phyloP scores from a whole-genome alignment of 169 alveolate genomes.

The Cyclospora cayetanensis region DNA sequence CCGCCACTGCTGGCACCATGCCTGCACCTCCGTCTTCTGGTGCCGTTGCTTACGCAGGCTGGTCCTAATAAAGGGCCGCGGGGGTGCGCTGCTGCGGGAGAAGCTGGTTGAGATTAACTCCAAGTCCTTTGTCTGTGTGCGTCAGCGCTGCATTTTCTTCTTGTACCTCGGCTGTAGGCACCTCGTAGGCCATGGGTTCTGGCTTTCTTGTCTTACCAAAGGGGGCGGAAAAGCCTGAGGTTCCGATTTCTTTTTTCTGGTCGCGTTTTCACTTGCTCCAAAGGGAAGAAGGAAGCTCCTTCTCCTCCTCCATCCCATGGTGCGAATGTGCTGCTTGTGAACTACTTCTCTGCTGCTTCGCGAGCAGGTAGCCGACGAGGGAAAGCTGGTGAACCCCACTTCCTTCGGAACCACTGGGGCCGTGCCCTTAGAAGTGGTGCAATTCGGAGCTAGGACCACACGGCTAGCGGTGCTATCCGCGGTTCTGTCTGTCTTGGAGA shows the following conservation, averaged over 20 bases:
- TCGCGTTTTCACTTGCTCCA: too few species aligned
- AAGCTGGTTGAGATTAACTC: conserved; percentile 83
- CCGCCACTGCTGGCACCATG: not conserved
- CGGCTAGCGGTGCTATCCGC: not conserved
- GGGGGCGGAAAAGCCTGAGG: too few species aligned
- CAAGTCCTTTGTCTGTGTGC: conserved; percentile 74
- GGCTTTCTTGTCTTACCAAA: too few species aligned
- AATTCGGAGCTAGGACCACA: not conserved
- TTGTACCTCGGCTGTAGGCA: too few species aligned
- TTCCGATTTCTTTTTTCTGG: too few species aligned
- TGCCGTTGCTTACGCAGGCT: conserved; percentile 63
- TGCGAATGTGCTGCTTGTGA: too few species aligned
- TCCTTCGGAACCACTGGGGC: conserved; percentile 61
- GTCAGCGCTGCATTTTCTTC: too few species aligned
- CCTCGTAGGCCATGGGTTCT: too few species aligned
- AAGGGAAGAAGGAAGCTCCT: too few species aligned
- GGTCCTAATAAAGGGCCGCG: conserved; percentile 86
- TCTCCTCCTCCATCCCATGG: too few species aligned
- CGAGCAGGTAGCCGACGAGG: conserved; percentile 39
- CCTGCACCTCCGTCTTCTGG: not conserved
- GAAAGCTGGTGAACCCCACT: conserved; percentile 19
- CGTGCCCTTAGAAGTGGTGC: conserved; percentile 39
- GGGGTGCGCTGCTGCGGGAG: conserved; percentile 89
- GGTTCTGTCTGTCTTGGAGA: not conserved
- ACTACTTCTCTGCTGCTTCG: too few species aligned